Conservation (phyloP, 139 green algal genomes). For the Nannochloris sp. region DNA sequence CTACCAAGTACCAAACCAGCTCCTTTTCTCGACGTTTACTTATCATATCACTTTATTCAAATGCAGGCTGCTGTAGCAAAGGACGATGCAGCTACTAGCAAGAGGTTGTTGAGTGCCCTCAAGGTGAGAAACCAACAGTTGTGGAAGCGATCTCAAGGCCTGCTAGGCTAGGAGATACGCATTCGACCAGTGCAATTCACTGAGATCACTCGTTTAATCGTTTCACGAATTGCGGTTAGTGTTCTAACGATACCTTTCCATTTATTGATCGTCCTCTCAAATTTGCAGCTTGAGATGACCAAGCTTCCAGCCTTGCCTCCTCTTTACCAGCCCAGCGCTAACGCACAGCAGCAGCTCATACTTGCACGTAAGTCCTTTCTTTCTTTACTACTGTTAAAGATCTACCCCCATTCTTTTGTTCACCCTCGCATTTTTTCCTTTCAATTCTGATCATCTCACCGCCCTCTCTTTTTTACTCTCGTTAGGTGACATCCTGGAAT, state of each 20-base stretch:
- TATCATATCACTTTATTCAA: neutral
- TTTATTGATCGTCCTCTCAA: neutral
- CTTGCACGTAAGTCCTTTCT: constrained; percentile 53
- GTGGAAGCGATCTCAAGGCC: neutral
- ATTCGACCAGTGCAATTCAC: no score
- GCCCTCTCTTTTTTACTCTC: neutral
- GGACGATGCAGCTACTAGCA: constrained; percentile 9
- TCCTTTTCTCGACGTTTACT: neutral
- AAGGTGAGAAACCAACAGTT: constrained; percentile 10
- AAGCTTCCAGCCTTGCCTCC: constrained; percentile 68
- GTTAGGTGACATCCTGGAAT: constrained; percentile 79
- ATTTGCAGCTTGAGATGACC: constrained; percentile 66
- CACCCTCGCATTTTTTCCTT: neutral
- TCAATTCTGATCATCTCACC: no score
- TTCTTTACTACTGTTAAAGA: neutral
- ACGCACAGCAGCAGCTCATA: constrained; percentile 61
- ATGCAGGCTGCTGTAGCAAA: constrained; percentile 6
- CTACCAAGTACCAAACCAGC: neutral
- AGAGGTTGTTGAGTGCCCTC: constrained; percentile 14
- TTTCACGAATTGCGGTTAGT: no score
- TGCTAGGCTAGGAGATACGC: no score
- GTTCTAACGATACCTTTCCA: no score
- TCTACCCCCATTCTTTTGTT: neutral
- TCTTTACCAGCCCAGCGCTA: constrained; percentile 43
- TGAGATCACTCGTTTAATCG: no score